phyloP scores from a whole-genome alignment of 2,329 filamentous ascomycete species.

The Pyrenophora tritici-repentis region DNA sequence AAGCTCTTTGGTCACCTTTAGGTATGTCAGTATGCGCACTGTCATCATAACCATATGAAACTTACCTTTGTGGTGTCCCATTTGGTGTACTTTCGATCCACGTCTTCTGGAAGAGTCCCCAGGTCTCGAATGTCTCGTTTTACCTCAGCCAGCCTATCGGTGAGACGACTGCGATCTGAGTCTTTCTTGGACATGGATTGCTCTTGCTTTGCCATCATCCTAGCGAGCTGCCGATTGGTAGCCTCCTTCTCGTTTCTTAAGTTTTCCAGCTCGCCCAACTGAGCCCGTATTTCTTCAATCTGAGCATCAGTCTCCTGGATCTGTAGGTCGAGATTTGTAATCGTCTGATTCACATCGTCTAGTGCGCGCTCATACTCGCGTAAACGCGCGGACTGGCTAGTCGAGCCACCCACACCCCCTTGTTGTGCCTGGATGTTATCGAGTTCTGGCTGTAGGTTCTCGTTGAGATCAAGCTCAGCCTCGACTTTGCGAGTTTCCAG shows the following conservation, averaged over 20 bases:
- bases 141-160: constrained; percentile 77
- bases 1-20: constrained; percentile 59
- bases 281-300: constrained; percentile 64
- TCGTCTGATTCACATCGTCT: constrained; percentile 72
- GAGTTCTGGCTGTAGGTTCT: constrained; percentile 83
- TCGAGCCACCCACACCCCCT: constrained; percentile 60
- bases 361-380: constrained; percentile 82
- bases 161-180: constrained; percentile 81
- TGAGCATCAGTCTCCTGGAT: constrained; percentile 75
- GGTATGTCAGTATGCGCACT: constrained; percentile 15
- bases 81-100: constrained; percentile 86
- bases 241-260: constrained; percentile 67
- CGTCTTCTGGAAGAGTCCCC: constrained; percentile 90
- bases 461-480: constrained; percentile 84
- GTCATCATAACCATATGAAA: neutral
- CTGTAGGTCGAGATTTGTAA: constrained; percentile 69
- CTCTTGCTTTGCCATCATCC: constrained; percentile 81
- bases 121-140: constrained; percentile 89
- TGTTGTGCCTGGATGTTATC: constrained; percentile 68
- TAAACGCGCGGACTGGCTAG: constrained; percentile 60
- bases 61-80: constrained; percentile 77
- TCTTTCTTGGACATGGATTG: constrained; percentile 91
- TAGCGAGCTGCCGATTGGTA: constrained; percentile 74
- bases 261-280: constrained; percentile 65
- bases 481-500: constrained; percentile 80